These are phyloP conservation scores for Leccinum arenicola DNA, from an alignment of 768 basidiomycete species.

Conservation along the genomic window DNA sequence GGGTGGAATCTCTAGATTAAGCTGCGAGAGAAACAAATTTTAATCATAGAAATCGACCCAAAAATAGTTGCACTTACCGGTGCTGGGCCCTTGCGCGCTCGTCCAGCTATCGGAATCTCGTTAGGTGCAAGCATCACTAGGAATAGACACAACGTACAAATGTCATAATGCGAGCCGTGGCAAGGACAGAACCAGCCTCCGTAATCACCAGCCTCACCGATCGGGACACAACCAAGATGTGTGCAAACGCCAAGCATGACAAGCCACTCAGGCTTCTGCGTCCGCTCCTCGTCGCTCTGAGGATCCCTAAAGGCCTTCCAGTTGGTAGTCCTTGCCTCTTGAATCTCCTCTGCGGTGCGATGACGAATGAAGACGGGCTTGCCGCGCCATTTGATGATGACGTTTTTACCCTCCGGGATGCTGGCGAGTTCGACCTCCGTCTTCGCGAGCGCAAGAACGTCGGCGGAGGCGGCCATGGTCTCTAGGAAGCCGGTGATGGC, in stretches of 20 bases:
- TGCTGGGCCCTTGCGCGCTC: conserved; percentile 94
- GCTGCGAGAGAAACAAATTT: conserved; percentile 37
- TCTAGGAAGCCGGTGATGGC: conserved; percentile 90
- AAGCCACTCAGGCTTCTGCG: conserved; percentile 95
- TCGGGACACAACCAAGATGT: conserved; percentile 97
- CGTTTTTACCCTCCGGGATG: conserved; percentile 98
- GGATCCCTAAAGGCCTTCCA: conserved; percentile 92
- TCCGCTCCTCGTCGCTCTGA: conserved; percentile 82
- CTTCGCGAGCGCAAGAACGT: conserved; percentile 97
- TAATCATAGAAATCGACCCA: conserved; percentile 1
- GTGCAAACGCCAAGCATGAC: conserved; percentile 95
- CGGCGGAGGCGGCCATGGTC: conserved; percentile 96
- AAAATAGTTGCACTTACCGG: conserved; percentile 55
- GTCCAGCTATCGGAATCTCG: conserved; percentile 61
- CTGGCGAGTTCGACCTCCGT: conserved; percentile 87
- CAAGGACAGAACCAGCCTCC: conserved; percentile 99
- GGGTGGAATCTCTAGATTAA: conserved; percentile 91
- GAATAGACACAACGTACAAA: conserved; percentile 56
- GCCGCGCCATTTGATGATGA: conserved; percentile 98
- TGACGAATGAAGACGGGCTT: conserved; percentile 99
- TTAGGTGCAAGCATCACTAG: conserved; percentile 6
- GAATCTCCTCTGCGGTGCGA: conserved; percentile 86
- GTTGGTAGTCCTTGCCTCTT: conserved; percentile 82
- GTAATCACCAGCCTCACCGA: conserved; percentile 95
- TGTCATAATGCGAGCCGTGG: conserved; percentile 98